Evolutionary conservation across 108 stramenopile genomes (phyloP).

Genomic region (Skeletonema grethae): DNA sequence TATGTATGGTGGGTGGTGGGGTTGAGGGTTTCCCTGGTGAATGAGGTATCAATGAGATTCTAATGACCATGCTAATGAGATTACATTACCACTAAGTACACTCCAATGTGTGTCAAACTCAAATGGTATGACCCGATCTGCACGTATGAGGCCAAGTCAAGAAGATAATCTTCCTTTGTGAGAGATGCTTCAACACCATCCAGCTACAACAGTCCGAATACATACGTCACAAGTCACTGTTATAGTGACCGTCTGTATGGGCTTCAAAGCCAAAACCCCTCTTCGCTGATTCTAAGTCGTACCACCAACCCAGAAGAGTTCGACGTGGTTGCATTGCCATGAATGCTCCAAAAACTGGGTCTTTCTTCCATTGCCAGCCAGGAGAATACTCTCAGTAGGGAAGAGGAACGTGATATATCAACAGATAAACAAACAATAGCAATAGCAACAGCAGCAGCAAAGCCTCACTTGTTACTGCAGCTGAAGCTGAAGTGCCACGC

Average conservation of each 20-base stretch:
- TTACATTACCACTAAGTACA: no score
- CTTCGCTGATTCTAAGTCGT: no score
- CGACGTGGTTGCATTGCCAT: slow-evolving; percentile 83
- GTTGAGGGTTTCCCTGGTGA: no score
- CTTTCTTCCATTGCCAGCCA: slow-evolving; percentile 88
- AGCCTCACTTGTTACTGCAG: slow-evolving; percentile 69
- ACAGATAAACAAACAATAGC: neutral
- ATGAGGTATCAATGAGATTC: no score
- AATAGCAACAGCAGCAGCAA: neutral
- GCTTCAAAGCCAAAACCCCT: no score
- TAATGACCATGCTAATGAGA: no score
- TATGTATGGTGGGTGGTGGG: no score
- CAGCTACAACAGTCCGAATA: slow-evolving; percentile 61
- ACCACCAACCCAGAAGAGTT: slow-evolving; percentile 44
- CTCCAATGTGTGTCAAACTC: slow-evolving; percentile 9
- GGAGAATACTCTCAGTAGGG: slow-evolving; percentile 90
- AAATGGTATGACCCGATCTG: slow-evolving; percentile 71
- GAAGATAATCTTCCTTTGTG: slow-evolving; percentile 38
- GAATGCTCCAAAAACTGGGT: slow-evolving; percentile 79
- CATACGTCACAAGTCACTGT: neutral
- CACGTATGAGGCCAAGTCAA: slow-evolving; percentile 76
- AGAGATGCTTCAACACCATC: slow-evolving; percentile 45
- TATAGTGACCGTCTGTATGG: neutral
- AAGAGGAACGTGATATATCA: slow-evolving; percentile 65
- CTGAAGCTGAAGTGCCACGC: slow-evolving; percentile 86